Base-by-base conservation (phyloP, 352 stramenopile genomes). In the Pythium myriotylum region DNA sequence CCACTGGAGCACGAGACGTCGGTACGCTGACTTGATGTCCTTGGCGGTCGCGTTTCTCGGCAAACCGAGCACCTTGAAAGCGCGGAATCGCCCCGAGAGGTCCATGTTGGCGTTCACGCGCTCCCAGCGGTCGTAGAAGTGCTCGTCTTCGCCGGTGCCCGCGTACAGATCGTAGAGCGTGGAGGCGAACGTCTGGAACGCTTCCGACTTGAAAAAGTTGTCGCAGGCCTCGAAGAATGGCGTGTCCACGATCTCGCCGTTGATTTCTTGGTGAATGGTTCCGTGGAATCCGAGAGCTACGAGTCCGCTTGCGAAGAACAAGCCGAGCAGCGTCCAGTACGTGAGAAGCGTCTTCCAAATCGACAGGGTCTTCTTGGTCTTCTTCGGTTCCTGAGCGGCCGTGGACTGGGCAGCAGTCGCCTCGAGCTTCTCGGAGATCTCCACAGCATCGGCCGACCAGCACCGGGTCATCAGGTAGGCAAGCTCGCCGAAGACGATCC, bases 1-100 rank as follows among this genome's bases (percentile, higher is more conserved):
- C 65, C 65, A 73, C 54, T 63, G 50, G 5, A 73, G 54, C 50
- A 52, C 65, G 26, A 73, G 51, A 10, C 22, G 35, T 4, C 54
- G 59, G 51, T 73, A 73, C 13, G 61, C 60, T 17, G 47, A 24
- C 29, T 68, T 72, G 53, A 72, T 65, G 8, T 65, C 59, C 26
- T 45, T 51, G 0, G 37, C 45, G 13, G 2, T 65, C 22, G 59
- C 37, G 7, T 62, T 26, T 16, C 24, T 22, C 1, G 26, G 19
- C 16, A 72, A 14, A 4, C 59, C 59, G 19, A 72, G 65, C 24
- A 59, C 45, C 13, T 65, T 59, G 8, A 72, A 22, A 14, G 67
- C 48, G 17, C 65, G 60, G 14, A 52, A 37, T 19, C 51, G 42
- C 9, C 59, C 65, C 4, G 65, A 69, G 13, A 70, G 37, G 35